Percentiles rank a stretch among this genome's conserved stretches.
Evolutionary conservation across 108 stramenopile genomes (phyloP).

Genomic region (Pseudonitzschia multiseries): DNA sequence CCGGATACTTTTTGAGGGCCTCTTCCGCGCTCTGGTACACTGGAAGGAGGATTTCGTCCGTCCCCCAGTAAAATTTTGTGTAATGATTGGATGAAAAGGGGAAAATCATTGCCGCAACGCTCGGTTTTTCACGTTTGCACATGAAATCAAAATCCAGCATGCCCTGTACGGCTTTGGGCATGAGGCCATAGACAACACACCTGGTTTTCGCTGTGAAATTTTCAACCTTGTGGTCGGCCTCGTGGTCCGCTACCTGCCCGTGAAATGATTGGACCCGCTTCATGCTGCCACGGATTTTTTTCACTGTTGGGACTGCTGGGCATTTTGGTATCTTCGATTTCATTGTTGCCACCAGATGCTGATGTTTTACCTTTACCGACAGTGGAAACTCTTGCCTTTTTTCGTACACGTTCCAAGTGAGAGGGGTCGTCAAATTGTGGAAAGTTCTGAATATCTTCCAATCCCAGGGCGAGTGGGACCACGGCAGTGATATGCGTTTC

Average conservation of each 20-base stretch:
- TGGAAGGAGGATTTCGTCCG: conserved; percentile 80
- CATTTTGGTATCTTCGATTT: neutral
- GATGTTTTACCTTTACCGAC: neutral
- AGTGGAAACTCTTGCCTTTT: neutral
- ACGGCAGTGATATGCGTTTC: conserved; percentile 87
- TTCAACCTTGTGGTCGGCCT: conserved; percentile 56
- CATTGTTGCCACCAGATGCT: neutral
- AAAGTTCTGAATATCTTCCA: conserved; percentile 45
- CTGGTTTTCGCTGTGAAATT: conserved; percentile 69
- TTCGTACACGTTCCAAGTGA: conserved; percentile 15
- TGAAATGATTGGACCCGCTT: conserved; percentile 17
- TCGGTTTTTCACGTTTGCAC: conserved; percentile 84
- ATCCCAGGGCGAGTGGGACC: conserved; percentile 82
- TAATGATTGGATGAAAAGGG: conserved; percentile 82
- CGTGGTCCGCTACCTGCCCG: conserved; percentile 48
- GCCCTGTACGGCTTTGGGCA: conserved; percentile 80
- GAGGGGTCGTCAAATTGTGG: conserved; percentile 75
- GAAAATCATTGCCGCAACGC: conserved; percentile 83
- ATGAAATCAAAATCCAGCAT: conserved; percentile 95
- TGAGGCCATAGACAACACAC: conserved; percentile 85
- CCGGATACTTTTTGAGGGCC: conserved; percentile 70
- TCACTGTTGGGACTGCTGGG: neutral
- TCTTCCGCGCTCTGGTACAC: conserved; percentile 77
- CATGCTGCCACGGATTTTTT: neutral
- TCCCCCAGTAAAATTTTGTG: conserved; percentile 92